Base-by-base conservation (phyloP, 2,329 filamentous ascomycete genomes). In the Chaetomium strumarium region DNA sequence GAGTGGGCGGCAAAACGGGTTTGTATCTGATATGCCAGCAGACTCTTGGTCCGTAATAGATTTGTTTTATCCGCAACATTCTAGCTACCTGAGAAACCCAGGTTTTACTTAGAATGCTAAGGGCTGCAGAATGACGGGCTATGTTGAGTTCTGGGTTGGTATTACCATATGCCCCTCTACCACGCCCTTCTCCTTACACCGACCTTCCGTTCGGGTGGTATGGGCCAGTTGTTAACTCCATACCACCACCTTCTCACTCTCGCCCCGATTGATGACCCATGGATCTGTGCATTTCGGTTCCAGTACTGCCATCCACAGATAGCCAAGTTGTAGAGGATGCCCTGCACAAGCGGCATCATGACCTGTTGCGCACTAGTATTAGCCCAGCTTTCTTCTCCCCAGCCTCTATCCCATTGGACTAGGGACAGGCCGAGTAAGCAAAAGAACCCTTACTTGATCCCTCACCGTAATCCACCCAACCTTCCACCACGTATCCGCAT, bases 241-340 rank as follows among this genome's bases (percentile, higher is more conserved):
- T 90, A 96, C 92, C 93, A 99, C 93, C 92, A 97, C 60, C 90
- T 78, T 62, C 93, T 78, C 45, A 93, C 72, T 60, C 80, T 81
- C 7, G 88, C 89, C 19, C 93, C 93, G 14, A 88, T 73, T 24
- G 83, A 84, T 61, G 81, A 83, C 9, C 93, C 93, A 57, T 83
- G 84, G 60, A 96, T 77, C 64, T 84, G 83, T 13, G 88, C 85
- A 53, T 79, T 86, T 55, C 80, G 79, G 69, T 97, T 96, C 88
- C 88, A 96, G 67, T 87, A 80, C 64, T 90, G 84, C 92, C 92
- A 97, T 51, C 92, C 93, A 60, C 82, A 83, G 49, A 96, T 78
- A 13, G 85, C 78, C 37, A 97, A 76, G 55, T 91, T 93, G 79
- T 92, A 96, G n/a, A 93, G 68, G 42, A 92, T 76, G 43, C 93